Conservation (phyloP, 495 filamentous ascomycete genomes). For the Lasiosphaeria hispida region DNA sequence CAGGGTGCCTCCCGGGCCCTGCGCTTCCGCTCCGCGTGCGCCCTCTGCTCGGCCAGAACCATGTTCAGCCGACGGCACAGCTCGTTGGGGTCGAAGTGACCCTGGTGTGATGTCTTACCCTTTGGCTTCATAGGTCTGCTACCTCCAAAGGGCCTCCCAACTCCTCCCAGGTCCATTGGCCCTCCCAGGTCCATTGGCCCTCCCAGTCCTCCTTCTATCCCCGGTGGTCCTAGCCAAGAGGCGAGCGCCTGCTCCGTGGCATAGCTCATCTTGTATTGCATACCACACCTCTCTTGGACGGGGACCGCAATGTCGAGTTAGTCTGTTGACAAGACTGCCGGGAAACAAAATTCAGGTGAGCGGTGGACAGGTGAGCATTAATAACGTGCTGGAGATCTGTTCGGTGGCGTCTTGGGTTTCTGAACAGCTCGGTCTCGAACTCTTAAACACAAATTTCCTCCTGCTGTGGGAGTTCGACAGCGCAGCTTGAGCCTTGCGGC, state of each 20-base stretch:
- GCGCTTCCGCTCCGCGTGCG: constrained; percentile 20
- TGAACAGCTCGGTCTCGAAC: no score
- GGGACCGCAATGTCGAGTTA: neutral
- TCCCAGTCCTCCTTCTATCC: neutral
- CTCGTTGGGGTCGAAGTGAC: constrained; percentile 51
- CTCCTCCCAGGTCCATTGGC: no score
- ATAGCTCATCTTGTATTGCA: constrained; percentile 25
- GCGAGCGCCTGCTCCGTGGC: constrained; percentile 18
- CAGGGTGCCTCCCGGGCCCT: constrained; percentile 4
- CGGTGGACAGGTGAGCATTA: neutral
- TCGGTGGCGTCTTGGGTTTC: no score
- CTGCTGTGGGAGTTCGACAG: no score
- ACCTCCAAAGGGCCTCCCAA: no score
- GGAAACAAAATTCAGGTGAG: neutral
- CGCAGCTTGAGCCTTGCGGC: no score
- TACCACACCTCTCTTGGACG: constrained; percentile 2
- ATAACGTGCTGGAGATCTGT: neutral
- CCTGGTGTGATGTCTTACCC: constrained; percentile 4
- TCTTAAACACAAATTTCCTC: no score
- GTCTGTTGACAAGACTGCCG: neutral
- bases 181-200: no score
- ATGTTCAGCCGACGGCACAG: constrained; percentile 45
- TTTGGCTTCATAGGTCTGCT: neutral
- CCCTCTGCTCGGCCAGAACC: constrained; percentile 44
- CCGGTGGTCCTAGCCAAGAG: neutral